Base-by-base conservation (phyloP, 352 stramenopile species). In the Phytophthora sansomeana region DNA sequence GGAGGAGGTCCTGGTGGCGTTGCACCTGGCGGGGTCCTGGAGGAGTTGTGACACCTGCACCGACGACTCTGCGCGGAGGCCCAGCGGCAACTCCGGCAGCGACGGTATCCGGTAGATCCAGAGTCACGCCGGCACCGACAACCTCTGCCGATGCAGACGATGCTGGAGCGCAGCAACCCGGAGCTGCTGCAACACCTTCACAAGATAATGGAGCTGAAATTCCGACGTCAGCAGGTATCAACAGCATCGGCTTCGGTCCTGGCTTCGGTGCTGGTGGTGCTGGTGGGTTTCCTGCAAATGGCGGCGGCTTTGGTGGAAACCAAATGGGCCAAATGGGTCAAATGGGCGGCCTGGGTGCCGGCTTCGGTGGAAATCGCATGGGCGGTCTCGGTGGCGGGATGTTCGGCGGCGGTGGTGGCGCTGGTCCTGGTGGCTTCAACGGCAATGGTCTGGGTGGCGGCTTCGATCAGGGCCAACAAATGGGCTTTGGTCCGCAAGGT, bases 81-180 rank as follows among this genome's bases (percentile, higher is more conserved):
- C 61, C 61, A 58, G 61, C 54, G 6, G 35, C 49, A 56, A 71
- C 61, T 1, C 54, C 60, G 14, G 67, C 66, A 19, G 47, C 66
- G 3, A 70, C 66, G 6, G 19, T 26, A 4, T 30, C 59, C 10
- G n/a, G 41, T 5, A 35, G 26, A 62, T 33, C 55, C 16, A 72
- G 39, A 28, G 30, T 58, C 59, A 77, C 46, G 10, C 67, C 53
- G 28, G 59, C 69, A 66, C 60, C 47, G 16, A 74, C 58, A 14
- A 62, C 8, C 19, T 43, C 46, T 35, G 38, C 53, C 29, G 21
- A 17, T 51, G 28, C 33, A 6, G 50, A 17, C 17, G 0, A 13
- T 16, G 30, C 52, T 65, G 52, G 16, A 54, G 35, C 10, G 21
- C 41, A 72, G 47, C 58, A 50, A 50, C 46, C 48, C 16, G 38